These are phyloP conservation scores for Chrysoporthe cubensis DNA, from an alignment of 2,329 filamentous ascomycete species.

Conservation along the genomic window DNA sequence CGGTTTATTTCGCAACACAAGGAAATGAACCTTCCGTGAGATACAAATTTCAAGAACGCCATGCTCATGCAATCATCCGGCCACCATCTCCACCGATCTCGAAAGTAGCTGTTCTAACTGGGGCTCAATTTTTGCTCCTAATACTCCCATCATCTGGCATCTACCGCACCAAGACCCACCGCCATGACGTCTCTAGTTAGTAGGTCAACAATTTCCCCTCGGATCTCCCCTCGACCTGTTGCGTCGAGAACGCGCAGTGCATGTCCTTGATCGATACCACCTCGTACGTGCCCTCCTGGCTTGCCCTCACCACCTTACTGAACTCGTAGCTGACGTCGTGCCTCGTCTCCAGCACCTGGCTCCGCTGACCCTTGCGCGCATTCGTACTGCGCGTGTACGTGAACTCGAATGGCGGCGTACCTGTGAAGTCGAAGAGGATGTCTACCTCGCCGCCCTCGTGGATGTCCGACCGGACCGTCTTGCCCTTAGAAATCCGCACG, in stretches of 20 bases:
- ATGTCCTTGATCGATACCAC: constrained; percentile 95
- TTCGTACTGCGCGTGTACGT: constrained; percentile 94
- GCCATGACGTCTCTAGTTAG: constrained; percentile 23
- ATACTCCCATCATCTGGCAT: neutral
- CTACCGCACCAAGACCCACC: neutral
- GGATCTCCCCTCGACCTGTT: constrained; percentile 57
- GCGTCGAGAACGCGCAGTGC: constrained; percentile 85
- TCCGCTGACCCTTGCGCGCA: constrained; percentile 77
- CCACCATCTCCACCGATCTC: constrained; percentile 19
- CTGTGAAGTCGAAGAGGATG: constrained; percentile 93
- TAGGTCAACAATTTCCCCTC: constrained; percentile 44
- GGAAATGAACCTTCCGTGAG: constrained; percentile 16
- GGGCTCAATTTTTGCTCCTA: neutral
- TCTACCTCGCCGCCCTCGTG: constrained; percentile 95
- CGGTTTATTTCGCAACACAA: constrained; percentile 4
- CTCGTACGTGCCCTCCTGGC: constrained; percentile 95
- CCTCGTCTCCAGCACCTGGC: constrained; percentile 84
- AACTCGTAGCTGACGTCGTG: constrained; percentile 85
- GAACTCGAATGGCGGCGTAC: constrained; percentile 95
- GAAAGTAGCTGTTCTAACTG: constrained; percentile 28
- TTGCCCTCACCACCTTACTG: constrained; percentile 79
- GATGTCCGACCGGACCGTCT: constrained; percentile 82
- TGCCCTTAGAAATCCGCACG: constrained; percentile 85
- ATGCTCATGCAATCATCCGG: constrained; percentile 37
- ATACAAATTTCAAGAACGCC: constrained; percentile 33